A percentile compares a stretch with the other conserved stretches of the same genome.
phyloP scores from a whole-genome alignment of 805 yeast species.

The Myxozyma neotropica region DNA sequence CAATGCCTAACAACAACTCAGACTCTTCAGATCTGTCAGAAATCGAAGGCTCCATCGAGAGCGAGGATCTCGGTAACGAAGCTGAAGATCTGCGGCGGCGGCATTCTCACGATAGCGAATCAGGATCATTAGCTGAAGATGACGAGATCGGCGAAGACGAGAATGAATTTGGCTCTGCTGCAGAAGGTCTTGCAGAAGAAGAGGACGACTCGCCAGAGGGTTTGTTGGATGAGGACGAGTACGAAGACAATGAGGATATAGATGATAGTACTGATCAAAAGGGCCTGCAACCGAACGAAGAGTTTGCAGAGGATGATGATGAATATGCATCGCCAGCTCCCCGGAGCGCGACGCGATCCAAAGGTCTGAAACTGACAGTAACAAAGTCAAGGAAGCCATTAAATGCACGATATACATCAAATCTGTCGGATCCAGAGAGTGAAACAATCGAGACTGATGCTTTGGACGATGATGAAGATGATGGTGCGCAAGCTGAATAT shows the following conservation, averaged over 20 bases:
- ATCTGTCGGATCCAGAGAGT: conserved; percentile 4
- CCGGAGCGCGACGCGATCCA: not conserved
- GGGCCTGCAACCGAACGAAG: conserved; percentile 5
- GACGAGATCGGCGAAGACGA: conserved; percentile 8
- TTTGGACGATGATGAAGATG: conserved; percentile 36
- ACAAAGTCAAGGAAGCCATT: not conserved
- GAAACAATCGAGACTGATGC: conserved; percentile 14
- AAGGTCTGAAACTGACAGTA: conserved; percentile 1
- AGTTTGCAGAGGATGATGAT: conserved; percentile 28
- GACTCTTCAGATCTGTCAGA: conserved; percentile 31
- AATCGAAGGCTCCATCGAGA: conserved; percentile 11
- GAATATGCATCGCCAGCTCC: not conserved
- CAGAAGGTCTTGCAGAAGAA: conserved; percentile 23
- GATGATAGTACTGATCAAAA: conserved; percentile 3
- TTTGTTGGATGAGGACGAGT: conserved; percentile 4
- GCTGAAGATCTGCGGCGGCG: conserved; percentile 1
- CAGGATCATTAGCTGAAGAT: conserved; percentile 2
- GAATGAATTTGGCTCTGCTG: conserved; percentile 9
- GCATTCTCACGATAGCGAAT: not conserved
- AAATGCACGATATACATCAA: not conserved
- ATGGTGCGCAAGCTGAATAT: conserved; percentile 18
- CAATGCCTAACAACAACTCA: conserved; percentile 1
- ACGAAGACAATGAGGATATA: conserved; percentile 6
- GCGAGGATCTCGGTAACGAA: not conserved
- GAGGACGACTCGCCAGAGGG: conserved; percentile 10